These are phyloP conservation scores for Vaccinium corymbosum DNA, from an alignment of 148 eudicot genomes.

Conservation along the genomic window DNA sequence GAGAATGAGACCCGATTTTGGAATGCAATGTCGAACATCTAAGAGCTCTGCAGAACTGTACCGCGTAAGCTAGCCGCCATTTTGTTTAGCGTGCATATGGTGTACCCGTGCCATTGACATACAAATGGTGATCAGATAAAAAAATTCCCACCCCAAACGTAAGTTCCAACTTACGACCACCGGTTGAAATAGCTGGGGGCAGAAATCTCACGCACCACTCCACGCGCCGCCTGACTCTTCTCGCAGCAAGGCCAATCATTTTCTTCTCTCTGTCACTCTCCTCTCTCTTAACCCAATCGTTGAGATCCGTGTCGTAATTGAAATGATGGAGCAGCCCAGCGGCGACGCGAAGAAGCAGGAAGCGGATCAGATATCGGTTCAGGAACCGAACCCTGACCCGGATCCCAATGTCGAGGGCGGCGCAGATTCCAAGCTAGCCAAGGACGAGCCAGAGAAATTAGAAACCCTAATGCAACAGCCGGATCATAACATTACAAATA, in stretches of 20 bases:
- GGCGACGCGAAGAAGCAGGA: conserved; percentile 13
- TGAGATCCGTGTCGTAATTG: not conserved
- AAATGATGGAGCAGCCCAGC: conserved; percentile 22
- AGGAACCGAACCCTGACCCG: conserved; percentile 4
- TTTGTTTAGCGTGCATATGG: no score
- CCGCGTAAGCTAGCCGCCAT: no score
- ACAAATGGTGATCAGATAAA: no score
- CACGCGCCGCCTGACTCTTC: conserved; percentile 16
- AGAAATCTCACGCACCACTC: not conserved
- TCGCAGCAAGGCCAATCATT: not conserved
- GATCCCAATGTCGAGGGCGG: conserved; percentile 7
- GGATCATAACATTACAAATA: not conserved
- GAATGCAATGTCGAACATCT: no score
- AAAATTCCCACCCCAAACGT: no score
- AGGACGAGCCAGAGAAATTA: not conserved
- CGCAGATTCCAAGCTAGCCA: not conserved
- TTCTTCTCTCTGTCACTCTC: not conserved
- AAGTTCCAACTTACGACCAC: no score
- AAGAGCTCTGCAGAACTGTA: no score
- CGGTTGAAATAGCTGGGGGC: not conserved
- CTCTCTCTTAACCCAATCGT: not conserved
- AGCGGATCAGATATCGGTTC: not conserved
- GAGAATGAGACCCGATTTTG: no score
- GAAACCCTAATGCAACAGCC: not conserved
- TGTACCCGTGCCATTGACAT: no score